A percentile compares a stretch with the other conserved stretches of the same genome.
Evolutionary conservation across 257 asterid genomes (phyloP).

Genomic region (Petunia axillaris): DNA sequence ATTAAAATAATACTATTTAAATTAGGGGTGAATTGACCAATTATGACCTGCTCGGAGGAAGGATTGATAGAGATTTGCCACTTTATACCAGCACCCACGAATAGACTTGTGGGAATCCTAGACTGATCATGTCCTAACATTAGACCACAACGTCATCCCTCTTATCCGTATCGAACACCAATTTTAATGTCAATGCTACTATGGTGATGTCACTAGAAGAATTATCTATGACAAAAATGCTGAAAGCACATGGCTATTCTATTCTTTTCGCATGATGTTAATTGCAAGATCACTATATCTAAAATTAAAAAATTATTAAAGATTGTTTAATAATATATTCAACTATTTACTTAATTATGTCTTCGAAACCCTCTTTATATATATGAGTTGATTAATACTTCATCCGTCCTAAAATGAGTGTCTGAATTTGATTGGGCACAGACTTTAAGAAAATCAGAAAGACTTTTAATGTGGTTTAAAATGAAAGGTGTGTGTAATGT

Average conservation of each 20-base stretch:
- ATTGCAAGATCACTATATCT: too few species aligned
- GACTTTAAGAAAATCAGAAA: too few species aligned
- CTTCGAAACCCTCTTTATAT: too few species aligned
- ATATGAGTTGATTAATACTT: too few species aligned
- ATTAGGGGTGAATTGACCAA: background rate
- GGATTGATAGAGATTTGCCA: conserved; percentile 26
- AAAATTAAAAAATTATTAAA: too few species aligned
- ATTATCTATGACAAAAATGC: conserved; percentile 36
- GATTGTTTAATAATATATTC: too few species aligned
- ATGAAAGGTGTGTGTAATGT: too few species aligned
- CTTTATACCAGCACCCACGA: conserved; percentile 37
- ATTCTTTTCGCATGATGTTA: too few species aligned
- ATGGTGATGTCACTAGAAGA: conserved; percentile 27
- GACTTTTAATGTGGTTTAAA: too few species aligned
- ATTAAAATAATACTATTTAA: background rate
- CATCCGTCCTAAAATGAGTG: too few species aligned
- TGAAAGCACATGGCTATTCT: conserved; percentile 30
- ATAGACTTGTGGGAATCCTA: conserved; percentile 9
- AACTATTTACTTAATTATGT: too few species aligned
- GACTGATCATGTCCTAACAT: background rate
- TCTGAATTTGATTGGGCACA: too few species aligned
- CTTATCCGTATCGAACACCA: conserved; percentile 32
- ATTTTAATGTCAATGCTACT: conserved; percentile 37
- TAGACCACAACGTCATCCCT: conserved; percentile 35
- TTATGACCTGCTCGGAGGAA: background rate